These are phyloP conservation scores for Kuraishia capsulata DNA, from an alignment of 805 yeast species.

Conservation along the genomic window DNA sequence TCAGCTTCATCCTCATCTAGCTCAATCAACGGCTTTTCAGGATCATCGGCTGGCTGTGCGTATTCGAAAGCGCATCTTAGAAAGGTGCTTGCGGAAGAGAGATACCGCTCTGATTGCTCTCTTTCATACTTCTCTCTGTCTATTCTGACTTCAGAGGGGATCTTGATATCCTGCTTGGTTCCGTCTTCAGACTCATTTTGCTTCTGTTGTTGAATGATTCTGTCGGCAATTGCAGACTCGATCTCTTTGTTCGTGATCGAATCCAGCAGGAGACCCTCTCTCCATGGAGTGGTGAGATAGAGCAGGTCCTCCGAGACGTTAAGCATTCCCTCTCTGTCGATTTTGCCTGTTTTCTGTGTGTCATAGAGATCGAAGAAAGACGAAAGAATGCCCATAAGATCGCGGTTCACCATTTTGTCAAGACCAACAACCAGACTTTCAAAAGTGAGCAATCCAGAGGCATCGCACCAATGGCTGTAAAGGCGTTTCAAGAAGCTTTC, in stretches of 20 bases:
- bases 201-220: constrained; percentile 33
- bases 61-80: constrained; percentile 85
- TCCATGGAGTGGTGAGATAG: constrained; percentile 78
- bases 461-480: constrained; percentile 51
- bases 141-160: constrained; percentile 53
- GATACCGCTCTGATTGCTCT: constrained; percentile 69
- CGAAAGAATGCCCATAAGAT: constrained; percentile 70
- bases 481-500: constrained; percentile 50
- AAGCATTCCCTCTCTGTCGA: constrained; percentile 72
- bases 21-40: constrained; percentile 30
- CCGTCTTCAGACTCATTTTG: constrained; percentile 20
- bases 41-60: constrained; percentile 60
- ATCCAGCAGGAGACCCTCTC: constrained; percentile 63
- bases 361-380: constrained; percentile 76
- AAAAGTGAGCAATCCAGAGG: constrained; percentile 48
- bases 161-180: constrained; percentile 25
- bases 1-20: constrained; percentile 23
- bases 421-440: constrained; percentile 68
- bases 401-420: constrained; percentile 58
- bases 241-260: constrained; percentile 50
- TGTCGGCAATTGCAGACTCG: constrained; percentile 60
- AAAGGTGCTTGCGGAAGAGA: constrained; percentile 81
- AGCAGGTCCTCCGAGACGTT: constrained; percentile 82
- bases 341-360: constrained; percentile 42
- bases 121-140: constrained; percentile 54